phyloP scores from a whole-genome alignment of 2,329 filamentous ascomycete species.

The Aspergillus novofumigatus region DNA sequence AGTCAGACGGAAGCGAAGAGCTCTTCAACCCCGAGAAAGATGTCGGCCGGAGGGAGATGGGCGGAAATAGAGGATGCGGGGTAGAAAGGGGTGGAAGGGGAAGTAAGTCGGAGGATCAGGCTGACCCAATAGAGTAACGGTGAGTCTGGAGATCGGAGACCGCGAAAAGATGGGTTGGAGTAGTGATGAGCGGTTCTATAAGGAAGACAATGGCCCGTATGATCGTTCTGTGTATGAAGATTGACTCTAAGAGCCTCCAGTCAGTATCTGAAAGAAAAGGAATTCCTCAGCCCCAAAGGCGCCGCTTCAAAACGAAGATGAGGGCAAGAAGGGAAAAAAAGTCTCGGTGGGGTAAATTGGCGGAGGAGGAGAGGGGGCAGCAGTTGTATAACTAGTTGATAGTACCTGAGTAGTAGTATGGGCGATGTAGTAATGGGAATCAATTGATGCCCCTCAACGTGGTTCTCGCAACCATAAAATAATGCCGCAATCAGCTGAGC shows the following conservation, averaged over 20 bases:
- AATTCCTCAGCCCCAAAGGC: background rate
- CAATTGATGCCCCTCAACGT: background rate
- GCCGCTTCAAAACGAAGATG: background rate
- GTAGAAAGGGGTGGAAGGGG: conserved; percentile 10
- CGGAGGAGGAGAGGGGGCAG: background rate
- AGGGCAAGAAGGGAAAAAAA: background rate
- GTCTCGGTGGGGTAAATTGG: background rate
- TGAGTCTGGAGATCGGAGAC: background rate
- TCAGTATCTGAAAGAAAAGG: background rate
- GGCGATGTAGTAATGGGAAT: background rate
- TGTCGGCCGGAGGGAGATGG: conserved; percentile 6
- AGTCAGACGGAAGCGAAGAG: conserved; percentile 2
- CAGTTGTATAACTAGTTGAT: background rate
- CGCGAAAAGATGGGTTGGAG: background rate
- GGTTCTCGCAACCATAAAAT: conserved; percentile 5
- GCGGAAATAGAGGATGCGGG: conserved; percentile 10
- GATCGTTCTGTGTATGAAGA: background rate
- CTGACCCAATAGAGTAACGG: background rate
- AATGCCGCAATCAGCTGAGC: conserved; percentile 20
- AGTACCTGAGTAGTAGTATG: background rate
- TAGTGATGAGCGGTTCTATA: background rate
- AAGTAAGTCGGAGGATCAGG: conserved; percentile 6
- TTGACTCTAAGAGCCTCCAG: background rate
- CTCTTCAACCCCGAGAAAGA: background rate
- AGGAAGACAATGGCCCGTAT: background rate